Percentiles rank a stretch among this genome's conserved stretches.
phyloP scores from a whole-genome alignment of 2,329 filamentous ascomycete genomes.

The Clonostachys byssicola region DNA sequence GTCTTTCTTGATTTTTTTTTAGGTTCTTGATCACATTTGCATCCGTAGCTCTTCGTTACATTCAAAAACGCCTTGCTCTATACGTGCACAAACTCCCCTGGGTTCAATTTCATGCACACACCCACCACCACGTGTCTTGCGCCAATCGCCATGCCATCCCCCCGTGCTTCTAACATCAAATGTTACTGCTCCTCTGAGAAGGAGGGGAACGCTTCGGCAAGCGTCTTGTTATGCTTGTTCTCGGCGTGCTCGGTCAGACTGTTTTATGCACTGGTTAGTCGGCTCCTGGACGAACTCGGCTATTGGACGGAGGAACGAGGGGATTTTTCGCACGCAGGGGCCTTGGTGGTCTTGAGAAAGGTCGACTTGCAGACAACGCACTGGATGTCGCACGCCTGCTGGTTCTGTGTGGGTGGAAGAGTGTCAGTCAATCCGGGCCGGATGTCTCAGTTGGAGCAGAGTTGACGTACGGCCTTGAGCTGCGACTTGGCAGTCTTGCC shows the following conservation, averaged over 20 bases:
- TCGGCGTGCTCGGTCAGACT: conserved; percentile 67
- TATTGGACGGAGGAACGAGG: not conserved
- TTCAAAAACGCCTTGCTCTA: too few relatives aligned
- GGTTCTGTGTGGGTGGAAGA: conserved; percentile 47
- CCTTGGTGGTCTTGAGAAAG: conserved; percentile 74
- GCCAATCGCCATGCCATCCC: not conserved
- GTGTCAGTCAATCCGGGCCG: not conserved
- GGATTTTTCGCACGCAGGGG: conserved; percentile 53
- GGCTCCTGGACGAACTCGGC: not conserved
- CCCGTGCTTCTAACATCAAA: not conserved
- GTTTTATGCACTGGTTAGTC: not conserved
- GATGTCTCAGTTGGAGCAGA: not conserved
- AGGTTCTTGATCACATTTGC: too few relatives aligned
- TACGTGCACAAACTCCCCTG: too few relatives aligned
- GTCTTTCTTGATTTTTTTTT: too few relatives aligned
- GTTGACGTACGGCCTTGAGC: conserved; percentile 56
- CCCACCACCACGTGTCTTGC: too few relatives aligned
- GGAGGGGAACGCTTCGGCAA: conserved; percentile 67
- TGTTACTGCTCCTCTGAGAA: conserved; percentile 17
- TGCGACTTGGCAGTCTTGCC: conserved; percentile 60
- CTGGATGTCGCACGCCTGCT: conserved; percentile 70
- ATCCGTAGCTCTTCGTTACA: too few relatives aligned
- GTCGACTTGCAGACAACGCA: conserved; percentile 74
- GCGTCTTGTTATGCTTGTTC: conserved; percentile 73
- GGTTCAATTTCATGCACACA: too few relatives aligned